phyloP scores from a whole-genome alignment of 208 protist species.

The Acanthamoeba sp. region DNA sequence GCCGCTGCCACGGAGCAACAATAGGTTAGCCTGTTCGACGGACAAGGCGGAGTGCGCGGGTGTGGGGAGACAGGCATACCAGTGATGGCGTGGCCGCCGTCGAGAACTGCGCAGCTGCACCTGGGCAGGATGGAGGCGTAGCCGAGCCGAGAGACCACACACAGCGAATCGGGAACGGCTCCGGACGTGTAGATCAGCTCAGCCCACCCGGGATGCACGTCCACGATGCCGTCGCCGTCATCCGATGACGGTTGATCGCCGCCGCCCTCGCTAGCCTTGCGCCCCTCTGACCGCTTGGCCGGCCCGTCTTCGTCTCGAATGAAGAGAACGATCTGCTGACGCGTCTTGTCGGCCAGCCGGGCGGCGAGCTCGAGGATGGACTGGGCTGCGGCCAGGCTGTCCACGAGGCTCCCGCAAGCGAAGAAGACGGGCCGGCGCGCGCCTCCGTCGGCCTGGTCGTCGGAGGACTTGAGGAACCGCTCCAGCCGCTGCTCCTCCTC shows the following conservation, averaged over 20 bases:
- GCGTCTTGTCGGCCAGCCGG: background rate
- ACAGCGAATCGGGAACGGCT: background rate
- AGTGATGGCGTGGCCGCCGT: background rate
- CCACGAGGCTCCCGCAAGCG: background rate
- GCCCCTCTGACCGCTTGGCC: background rate
- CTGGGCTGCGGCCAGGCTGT: background rate
- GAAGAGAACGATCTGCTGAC: background rate
- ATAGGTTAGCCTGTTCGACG: no score
- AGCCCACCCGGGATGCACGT: background rate
- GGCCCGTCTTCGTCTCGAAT: slow-evolving; percentile 12
- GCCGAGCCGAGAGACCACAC: background rate
- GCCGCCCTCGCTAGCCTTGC: background rate
- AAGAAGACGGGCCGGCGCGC: background rate
- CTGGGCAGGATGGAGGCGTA: background rate
- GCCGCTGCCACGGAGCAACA: background rate
- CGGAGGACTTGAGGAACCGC: background rate
- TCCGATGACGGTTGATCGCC: background rate
- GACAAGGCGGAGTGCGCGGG: no score
- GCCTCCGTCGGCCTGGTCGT: no score
- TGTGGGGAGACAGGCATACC: no score
- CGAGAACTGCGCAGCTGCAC: background rate
- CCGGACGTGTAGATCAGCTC: slow-evolving; percentile 12
- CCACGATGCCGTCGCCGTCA: slow-evolving; percentile 3
- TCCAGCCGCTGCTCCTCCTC: background rate
- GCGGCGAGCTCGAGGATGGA: background rate